phyloP scores from a whole-genome alignment of 2,329 filamentous ascomycete genomes.

The Sporothrix luriei region DNA sequence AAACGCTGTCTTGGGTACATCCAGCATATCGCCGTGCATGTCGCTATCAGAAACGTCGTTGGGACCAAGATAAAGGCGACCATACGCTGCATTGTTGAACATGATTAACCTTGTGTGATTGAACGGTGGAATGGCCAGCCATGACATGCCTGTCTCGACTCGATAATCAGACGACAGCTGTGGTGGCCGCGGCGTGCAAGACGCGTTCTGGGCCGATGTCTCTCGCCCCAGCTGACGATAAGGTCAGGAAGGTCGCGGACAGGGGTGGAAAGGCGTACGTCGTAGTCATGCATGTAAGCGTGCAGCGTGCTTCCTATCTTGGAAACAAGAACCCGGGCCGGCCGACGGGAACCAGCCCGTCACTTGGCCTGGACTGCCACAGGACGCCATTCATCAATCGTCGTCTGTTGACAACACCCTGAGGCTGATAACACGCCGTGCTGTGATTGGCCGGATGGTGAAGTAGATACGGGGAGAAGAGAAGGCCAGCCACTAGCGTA shows the following conservation, averaged over 20 bases:
- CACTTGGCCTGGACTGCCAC: constrained; percentile 16
- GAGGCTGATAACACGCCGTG: constrained; percentile 30
- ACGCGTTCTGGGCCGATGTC: neutral
- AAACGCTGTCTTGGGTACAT: too few relatives aligned
- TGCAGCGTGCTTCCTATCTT: too few relatives aligned
- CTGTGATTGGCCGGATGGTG: constrained; percentile 25
- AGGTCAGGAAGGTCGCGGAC: neutral
- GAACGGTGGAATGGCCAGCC: constrained; percentile 32
- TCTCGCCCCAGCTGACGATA: constrained; percentile 11
- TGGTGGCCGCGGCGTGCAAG: neutral
- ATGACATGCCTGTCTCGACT: constrained; percentile 6
- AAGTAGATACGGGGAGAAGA: neutral
- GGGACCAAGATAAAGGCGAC: neutral
- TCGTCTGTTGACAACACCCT: neutral
- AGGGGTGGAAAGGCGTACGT: too few relatives aligned
- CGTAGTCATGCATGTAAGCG: too few relatives aligned
- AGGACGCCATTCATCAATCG: neutral
- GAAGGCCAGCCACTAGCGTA: neutral
- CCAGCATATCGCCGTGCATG: too few relatives aligned
- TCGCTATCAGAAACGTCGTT: neutral
- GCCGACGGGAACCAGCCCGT: neutral
- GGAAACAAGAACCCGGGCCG: neutral
- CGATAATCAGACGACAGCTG: neutral
- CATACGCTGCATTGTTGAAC: neutral
- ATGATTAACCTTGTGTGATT: constrained; percentile 34